Conservation (phyloP, 225 moss, liverwort and hornwort genomes). For the Rhytidiadelphus loreus region DNA sequence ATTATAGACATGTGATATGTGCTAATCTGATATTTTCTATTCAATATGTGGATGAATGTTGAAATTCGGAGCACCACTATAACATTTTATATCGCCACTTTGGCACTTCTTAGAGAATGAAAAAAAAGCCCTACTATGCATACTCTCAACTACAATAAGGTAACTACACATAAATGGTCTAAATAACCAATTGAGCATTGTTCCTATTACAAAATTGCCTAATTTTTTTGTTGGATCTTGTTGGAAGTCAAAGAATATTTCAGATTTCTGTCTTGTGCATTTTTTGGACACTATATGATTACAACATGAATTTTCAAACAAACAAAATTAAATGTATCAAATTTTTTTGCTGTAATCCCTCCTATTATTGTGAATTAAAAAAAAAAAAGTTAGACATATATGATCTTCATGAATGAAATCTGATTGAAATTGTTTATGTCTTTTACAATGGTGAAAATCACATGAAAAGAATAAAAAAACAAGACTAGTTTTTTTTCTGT, state of each 20-base stretch:
- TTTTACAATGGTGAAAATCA: background rate
- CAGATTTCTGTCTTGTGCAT: background rate
- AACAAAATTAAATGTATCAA: background rate
- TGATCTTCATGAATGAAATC: background rate
- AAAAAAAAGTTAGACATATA: background rate
- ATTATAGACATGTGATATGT: too few species aligned
- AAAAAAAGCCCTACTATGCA: too few species aligned
- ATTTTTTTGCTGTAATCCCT: too few species aligned
- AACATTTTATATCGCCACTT: too few species aligned
- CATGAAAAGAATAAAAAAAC: background rate
- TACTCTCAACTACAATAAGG: background rate
- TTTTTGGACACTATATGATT: background rate
- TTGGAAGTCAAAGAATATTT: background rate
- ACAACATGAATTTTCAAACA: background rate
- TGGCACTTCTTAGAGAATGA: too few species aligned
- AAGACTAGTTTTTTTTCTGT: rapidly evolving
- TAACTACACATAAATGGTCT: background rate
- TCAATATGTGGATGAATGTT: too few species aligned
- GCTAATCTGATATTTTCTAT: too few species aligned
- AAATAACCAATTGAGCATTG: background rate
- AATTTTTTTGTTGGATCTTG: background rate
- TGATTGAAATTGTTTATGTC: background rate
- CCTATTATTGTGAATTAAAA: too few species aligned
- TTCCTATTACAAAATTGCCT: background rate
- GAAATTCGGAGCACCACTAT: too few species aligned